A percentile compares a stretch with the other conserved stretches of the same genome.
Evolutionary conservation across 169 alveolate genomes (phyloP).

Genomic region (Plasmodium vinckei): DNA sequence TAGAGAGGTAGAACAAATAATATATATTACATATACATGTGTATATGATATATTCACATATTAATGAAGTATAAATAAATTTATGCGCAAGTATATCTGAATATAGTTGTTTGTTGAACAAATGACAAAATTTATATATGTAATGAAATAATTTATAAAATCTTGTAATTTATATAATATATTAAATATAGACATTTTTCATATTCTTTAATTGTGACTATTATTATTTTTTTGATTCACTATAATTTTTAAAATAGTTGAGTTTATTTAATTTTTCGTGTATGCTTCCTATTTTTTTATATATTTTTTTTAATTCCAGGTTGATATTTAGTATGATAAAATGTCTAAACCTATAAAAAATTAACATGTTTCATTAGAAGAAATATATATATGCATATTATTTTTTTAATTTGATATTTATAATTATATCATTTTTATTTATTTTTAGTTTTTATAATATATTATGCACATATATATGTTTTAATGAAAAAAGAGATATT

Average conservation of each 20-base stretch:
- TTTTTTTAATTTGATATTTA: constrained; percentile 5
- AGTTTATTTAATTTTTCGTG: background rate
- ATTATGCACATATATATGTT: background rate
- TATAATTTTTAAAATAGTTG: background rate
- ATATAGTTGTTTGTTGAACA: background rate
- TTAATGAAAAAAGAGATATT: background rate
- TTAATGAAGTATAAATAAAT: background rate
- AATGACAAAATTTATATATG: background rate
- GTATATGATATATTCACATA: background rate
- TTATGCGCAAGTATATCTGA: background rate
- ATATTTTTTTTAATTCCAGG: background rate
- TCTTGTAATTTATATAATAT: constrained; percentile 11
- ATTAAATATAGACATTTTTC: constrained; percentile 22
- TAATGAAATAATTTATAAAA: constrained; percentile 5
- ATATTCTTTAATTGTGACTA: constrained; percentile 23
- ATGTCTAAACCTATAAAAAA: constrained; percentile 18
- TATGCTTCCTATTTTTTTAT: background rate
- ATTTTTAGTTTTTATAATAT: background rate
- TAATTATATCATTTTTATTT: background rate
- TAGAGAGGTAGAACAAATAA: background rate
- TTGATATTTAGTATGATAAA: background rate
- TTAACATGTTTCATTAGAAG: constrained; percentile 36
- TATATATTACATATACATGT: background rate
- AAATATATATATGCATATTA: constrained; percentile 12
- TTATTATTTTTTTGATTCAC: constrained; percentile 2